These are phyloP conservation scores for Phoenix roebelenii DNA, from an alignment of 176 grass and related monocot genomes.

Conservation along the genomic window DNA sequence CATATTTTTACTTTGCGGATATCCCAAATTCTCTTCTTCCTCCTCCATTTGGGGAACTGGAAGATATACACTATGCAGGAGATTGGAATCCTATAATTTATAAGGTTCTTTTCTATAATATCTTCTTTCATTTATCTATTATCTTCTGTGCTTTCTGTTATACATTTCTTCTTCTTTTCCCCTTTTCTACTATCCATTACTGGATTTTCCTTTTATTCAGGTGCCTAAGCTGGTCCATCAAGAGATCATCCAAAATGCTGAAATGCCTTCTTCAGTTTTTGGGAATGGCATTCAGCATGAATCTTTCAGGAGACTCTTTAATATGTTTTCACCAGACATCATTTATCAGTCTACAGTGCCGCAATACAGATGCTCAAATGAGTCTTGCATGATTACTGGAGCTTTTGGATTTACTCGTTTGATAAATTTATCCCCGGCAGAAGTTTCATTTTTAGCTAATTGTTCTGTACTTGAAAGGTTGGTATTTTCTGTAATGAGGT, in stretches of 20 bases:
- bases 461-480: slow-evolving; percentile 60
- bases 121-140: neutral
- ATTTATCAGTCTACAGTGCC: slow-evolving; percentile 50
- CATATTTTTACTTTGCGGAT: slow-evolving; percentile 85
- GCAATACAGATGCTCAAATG: slow-evolving; percentile 30
- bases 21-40: slow-evolving; percentile 81
- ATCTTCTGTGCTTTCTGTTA: neutral
- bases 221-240: slow-evolving; percentile 82
- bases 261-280: slow-evolving; percentile 30
- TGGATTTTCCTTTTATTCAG: slow-evolving; percentile 28
- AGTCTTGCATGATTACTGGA: slow-evolving; percentile 33
- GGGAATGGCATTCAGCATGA: slow-evolving; percentile 32
- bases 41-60: slow-evolving; percentile 79
- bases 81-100: slow-evolving; percentile 81
- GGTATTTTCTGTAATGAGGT: slow-evolving; percentile 44
- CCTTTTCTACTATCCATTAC: slow-evolving; percentile 18
- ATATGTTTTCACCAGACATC: slow-evolving; percentile 76
- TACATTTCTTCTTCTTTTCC: neutral
- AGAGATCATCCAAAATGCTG: slow-evolving; percentile 41
- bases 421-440: slow-evolving; percentile 53
- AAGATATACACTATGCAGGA: slow-evolving; percentile 87
- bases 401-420: slow-evolving; percentile 83
- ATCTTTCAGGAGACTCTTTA: slow-evolving; percentile 63
- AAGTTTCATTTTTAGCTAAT: slow-evolving; percentile 73
- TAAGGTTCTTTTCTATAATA: slow-evolving; percentile 33